These are phyloP conservation scores for Xylaria sp. DNA, from an alignment of 2,329 filamentous ascomycete genomes.

Conservation along the genomic window DNA sequence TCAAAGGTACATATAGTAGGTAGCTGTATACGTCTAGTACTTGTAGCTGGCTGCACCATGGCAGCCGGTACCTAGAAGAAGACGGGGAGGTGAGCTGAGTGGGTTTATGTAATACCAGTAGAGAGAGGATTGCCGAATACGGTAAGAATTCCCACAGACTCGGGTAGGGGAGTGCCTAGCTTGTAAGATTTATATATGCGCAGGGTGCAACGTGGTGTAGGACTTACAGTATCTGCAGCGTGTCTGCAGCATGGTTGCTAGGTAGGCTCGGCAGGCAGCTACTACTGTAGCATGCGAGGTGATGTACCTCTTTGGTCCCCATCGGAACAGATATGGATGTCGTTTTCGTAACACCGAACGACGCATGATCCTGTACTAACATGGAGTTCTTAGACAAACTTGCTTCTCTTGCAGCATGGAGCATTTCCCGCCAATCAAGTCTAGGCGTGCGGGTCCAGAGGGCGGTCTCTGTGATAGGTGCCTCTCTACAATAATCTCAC, in stretches of 20 bases:
- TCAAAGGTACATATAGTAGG: neutral
- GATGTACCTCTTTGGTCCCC: constrained; percentile 1
- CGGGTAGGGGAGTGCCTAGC: neutral
- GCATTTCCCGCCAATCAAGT: neutral
- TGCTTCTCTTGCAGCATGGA: neutral
- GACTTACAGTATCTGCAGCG: neutral
- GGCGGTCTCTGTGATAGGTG: neutral
- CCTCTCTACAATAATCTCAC: constrained; percentile 32
- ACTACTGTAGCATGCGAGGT: neutral
- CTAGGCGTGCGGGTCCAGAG: neutral
- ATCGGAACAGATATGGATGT: no score
- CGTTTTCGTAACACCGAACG: no score
- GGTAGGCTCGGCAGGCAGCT: no score
- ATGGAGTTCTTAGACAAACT: no score
- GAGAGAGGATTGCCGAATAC: constrained; percentile 1
- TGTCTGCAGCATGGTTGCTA: no score
- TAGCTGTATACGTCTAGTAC: no score
- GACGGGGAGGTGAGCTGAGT: no score
- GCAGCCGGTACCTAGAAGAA: neutral
- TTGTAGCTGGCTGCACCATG: no score
- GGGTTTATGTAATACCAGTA: neutral
- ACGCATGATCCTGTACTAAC: no score
- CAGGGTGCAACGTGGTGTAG: neutral
- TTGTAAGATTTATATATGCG: no score
- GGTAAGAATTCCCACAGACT: constrained; percentile 9